Evolutionary conservation across 768 basidiomycete genomes (phyloP).

Genomic region (Gymnopilus dilepis): DNA sequence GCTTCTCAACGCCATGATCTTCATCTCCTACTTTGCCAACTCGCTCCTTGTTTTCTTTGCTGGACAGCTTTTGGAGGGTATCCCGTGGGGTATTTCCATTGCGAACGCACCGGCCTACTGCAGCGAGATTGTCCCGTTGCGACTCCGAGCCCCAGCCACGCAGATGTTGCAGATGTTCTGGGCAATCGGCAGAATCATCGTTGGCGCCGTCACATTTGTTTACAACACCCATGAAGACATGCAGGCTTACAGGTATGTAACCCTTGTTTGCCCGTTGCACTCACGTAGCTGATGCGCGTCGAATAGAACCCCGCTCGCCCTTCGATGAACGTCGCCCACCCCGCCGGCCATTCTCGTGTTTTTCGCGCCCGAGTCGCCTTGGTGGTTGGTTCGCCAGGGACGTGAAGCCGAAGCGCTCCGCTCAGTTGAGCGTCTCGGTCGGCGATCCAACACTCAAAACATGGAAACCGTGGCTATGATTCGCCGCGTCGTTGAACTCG

Average conservation of each 20-base stretch:
- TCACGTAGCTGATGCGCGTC: background rate
- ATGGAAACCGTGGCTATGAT: slow-evolving; percentile 1
- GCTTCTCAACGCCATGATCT: slow-evolving; percentile 3
- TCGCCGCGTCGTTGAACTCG: background rate
- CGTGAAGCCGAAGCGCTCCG: background rate
- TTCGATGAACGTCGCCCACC: background rate
- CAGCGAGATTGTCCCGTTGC: background rate
- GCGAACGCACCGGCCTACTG: background rate
- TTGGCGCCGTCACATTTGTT: slow-evolving; percentile 1
- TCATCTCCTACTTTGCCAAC: slow-evolving; percentile 1
- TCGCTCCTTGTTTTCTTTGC: background rate
- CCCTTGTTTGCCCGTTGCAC: background rate
- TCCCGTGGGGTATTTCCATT: slow-evolving; percentile 1
- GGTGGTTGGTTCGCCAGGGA: slow-evolving; percentile 7
- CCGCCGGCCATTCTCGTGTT: background rate
- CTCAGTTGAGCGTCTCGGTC: background rate
- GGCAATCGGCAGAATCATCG: background rate
- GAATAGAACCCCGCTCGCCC: background rate
- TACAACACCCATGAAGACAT: background rate
- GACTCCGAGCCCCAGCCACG: background rate
- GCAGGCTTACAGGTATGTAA: background rate
- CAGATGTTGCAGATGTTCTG: slow-evolving; percentile 3
- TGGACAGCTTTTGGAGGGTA: background rate
- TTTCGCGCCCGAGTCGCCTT: slow-evolving; percentile 3
- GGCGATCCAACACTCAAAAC: background rate